Conservation (phyloP, 2,329 filamentous ascomycete species). For the Pestalotiopsis sp. region DNA sequence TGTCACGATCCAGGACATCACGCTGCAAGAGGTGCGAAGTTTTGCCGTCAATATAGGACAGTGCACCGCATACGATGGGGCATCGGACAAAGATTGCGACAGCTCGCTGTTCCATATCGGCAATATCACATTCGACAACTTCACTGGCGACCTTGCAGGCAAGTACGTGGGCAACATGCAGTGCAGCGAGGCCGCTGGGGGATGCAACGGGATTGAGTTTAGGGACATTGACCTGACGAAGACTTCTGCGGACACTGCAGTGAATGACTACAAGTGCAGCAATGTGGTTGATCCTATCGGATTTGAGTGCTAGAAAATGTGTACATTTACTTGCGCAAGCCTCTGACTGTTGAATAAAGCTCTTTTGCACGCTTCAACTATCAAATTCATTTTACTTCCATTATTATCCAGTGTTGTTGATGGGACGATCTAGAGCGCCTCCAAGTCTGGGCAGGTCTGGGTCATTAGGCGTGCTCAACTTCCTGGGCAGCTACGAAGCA, state of each 20-base stretch:
- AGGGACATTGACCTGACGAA: conserved; percentile 14
- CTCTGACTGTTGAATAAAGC: too few relatives aligned
- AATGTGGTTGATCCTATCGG: conserved; percentile 15
- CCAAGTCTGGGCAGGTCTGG: too few relatives aligned
- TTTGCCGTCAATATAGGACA: conserved; percentile 19
- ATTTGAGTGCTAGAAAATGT: conserved; percentile 11
- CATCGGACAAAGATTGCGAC: conserved; percentile 18
- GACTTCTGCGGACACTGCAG: conserved; percentile 14
- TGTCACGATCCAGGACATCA: conserved; percentile 23
- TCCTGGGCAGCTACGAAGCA: too few relatives aligned
- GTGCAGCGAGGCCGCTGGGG: conserved; percentile 11
- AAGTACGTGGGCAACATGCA: conserved; percentile 14
- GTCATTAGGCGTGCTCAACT: too few relatives aligned
- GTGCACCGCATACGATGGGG: conserved; percentile 22
- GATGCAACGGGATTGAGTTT: conserved; percentile 12
- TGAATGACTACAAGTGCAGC: conserved; percentile 18
- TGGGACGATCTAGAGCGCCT: too few relatives aligned
- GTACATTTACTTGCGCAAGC: not conserved
- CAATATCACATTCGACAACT: conserved; percentile 17
- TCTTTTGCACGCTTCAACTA: too few relatives aligned
- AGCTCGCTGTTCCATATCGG: conserved; percentile 22
- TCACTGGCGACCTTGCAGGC: conserved; percentile 14
- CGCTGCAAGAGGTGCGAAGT: conserved; percentile 15
- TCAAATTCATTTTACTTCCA: too few relatives aligned
- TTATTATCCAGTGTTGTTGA: too few relatives aligned